phyloP scores from a whole-genome alignment of 2,329 filamentous ascomycete species.

The Endoconidiophora laricicola region DNA sequence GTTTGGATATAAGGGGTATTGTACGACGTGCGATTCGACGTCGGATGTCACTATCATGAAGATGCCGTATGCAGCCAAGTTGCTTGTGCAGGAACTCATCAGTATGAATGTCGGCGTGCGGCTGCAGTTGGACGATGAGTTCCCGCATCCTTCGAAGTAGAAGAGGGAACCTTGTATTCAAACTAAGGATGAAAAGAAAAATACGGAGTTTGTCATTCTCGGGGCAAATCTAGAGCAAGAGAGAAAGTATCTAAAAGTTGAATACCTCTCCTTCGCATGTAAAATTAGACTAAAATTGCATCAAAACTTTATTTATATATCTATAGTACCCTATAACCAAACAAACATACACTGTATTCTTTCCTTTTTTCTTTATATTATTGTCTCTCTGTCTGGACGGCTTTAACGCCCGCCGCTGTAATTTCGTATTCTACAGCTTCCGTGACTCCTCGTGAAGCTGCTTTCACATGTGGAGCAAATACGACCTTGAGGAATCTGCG shows the following conservation, averaged over 20 bases:
- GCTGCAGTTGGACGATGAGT: slow-evolving; percentile 84
- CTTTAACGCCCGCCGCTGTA: slow-evolving; percentile 43
- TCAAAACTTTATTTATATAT: background rate
- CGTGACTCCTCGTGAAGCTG: slow-evolving; percentile 30
- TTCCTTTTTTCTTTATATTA: background rate
- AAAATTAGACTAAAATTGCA: no score
- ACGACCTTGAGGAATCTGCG: slow-evolving; percentile 73
- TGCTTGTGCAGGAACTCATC: slow-evolving; percentile 87
- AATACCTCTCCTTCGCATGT: no score
- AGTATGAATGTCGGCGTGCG: slow-evolving; percentile 98
- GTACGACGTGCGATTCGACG: slow-evolving; percentile 77
- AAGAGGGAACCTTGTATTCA: background rate
- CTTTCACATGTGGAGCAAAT: slow-evolving; percentile 61
- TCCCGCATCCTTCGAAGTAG: slow-evolving; percentile 44
- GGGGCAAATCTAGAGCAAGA: no score
- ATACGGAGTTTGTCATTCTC: no score
- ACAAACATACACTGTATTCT: background rate
- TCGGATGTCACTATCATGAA: slow-evolving; percentile 79
- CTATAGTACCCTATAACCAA: no score
- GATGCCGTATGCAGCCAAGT: slow-evolving; percentile 93
- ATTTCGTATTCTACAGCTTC: slow-evolving; percentile 59
- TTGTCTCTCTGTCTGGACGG: slow-evolving; percentile 14
- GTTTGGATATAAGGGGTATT: slow-evolving; percentile 92
- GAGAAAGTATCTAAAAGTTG: no score
- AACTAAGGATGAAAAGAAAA: no score